phyloP scores from a whole-genome alignment of 2,329 filamentous ascomycete genomes.

The Stemphylium vesicarium region DNA sequence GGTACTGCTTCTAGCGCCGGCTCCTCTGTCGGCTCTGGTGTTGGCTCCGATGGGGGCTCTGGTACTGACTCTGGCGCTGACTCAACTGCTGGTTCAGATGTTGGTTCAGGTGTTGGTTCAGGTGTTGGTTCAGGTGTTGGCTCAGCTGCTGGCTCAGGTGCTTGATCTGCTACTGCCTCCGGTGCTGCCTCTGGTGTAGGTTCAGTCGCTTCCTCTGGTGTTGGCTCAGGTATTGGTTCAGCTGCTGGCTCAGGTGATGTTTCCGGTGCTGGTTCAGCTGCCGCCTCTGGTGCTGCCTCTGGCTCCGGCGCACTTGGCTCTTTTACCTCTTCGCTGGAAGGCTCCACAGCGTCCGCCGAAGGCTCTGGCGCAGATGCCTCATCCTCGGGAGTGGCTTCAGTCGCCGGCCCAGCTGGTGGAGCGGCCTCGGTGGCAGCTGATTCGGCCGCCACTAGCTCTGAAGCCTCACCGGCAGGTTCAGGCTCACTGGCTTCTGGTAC shows the following conservation, averaged over 20 bases:
- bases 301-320: background rate
- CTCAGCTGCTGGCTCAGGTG: background rate
- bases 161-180: background rate
- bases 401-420: slow-evolving; percentile 3
- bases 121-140: background rate
- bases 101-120: background rate
- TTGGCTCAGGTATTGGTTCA: background rate
- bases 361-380: background rate
- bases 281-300: background rate
- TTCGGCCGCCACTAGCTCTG: background rate
- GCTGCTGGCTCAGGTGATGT: background rate
- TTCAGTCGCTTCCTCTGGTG: background rate
- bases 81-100: background rate
- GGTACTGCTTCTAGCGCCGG: background rate
- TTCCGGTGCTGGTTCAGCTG: background rate
- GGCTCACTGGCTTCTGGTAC: background rate
- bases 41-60: background rate
- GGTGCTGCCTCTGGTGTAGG: background rate
- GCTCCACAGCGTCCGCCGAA: background rate
- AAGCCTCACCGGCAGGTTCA: background rate
- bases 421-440: background rate
- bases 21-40: background rate
- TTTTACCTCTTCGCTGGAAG: background rate
- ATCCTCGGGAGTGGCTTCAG: background rate
- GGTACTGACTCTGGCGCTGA: background rate